Percentiles rank a stretch among this genome's conserved stretches.
Evolutionary conservation across 2,329 filamentous ascomycete species (phyloP).

Genomic region (Rhytidhysteron rufulum): DNA sequence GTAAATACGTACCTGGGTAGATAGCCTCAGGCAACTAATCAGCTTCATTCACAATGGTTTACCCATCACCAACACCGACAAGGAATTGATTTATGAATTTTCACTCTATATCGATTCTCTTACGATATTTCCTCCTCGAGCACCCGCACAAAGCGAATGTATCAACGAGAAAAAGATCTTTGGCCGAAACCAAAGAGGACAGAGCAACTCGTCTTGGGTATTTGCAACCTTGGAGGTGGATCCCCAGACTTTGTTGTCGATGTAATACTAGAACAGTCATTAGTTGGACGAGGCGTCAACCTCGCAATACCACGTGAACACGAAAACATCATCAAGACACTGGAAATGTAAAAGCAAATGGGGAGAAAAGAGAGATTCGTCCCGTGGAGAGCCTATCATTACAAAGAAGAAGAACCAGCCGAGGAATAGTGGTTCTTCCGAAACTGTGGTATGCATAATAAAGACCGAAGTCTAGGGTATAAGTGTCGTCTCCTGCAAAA

Average conservation of each 20-base stretch:
- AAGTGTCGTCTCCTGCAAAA: too few species aligned
- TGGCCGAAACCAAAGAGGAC: neutral
- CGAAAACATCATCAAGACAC: neutral
- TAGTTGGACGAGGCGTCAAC: neutral
- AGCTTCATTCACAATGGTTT: too few species aligned
- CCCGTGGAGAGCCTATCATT: neutral
- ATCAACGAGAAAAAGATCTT: conserved; percentile 2
- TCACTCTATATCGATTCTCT: too few species aligned
- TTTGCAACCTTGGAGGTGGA: neutral
- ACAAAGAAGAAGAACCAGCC: too few species aligned
- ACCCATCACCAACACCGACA: too few species aligned
- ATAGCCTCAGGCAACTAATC: too few species aligned
- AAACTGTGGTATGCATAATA: too few species aligned
- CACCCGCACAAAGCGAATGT: conserved; percentile 1
- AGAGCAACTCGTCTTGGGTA: neutral
- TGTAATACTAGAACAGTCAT: neutral
- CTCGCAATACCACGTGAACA: conserved; percentile 1
- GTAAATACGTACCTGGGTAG: too few species aligned
- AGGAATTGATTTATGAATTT: too few species aligned
- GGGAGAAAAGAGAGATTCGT: neutral
- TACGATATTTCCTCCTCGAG: conserved; percentile 2
- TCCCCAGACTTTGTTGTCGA: neutral
- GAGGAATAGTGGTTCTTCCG: too few species aligned
- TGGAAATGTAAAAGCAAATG: neutral
- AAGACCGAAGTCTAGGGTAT: too few species aligned